These are phyloP conservation scores for Solanum hybrid DNA, from an alignment of 305 asterid species.

Conservation along the genomic window DNA sequence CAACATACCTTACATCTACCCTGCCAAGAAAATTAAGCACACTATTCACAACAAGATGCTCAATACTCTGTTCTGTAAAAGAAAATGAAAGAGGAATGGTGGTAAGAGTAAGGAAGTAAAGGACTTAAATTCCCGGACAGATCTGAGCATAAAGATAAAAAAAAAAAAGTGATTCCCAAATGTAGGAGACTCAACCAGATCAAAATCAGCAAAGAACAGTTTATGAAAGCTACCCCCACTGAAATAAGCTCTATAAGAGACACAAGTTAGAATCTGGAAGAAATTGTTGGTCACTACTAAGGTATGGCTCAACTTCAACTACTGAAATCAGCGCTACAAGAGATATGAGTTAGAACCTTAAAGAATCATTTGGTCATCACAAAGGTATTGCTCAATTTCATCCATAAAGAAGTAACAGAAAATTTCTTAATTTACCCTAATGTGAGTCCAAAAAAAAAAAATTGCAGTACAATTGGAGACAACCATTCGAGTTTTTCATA, in stretches of 20 bases:
- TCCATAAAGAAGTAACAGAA: background rate
- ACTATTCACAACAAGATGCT: constrained; percentile 47
- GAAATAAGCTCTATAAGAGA: background rate
- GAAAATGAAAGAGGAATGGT: constrained; percentile 5
- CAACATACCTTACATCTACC: constrained; percentile 65
- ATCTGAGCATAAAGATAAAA: background rate
- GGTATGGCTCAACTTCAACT: background rate
- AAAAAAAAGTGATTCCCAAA: background rate
- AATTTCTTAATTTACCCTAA: background rate
- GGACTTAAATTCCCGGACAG: background rate
- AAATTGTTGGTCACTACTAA: background rate
- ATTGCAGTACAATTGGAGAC: background rate
- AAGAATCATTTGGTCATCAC: background rate
- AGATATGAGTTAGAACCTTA: background rate
- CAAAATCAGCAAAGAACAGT: background rate
- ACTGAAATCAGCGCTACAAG: background rate
- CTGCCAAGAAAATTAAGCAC: constrained; percentile 61
- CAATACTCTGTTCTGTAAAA: constrained; percentile 52
- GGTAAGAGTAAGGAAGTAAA: background rate
- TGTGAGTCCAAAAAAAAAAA: background rate
- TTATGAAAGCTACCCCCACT: background rate
- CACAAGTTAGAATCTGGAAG: background rate
- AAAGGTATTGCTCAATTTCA: background rate
- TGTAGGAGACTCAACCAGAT: background rate
- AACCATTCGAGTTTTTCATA: background rate